Evolutionary conservation across 129 eudicot genomes (phyloP).

Genomic region (Helianthus tuberosus): DNA sequence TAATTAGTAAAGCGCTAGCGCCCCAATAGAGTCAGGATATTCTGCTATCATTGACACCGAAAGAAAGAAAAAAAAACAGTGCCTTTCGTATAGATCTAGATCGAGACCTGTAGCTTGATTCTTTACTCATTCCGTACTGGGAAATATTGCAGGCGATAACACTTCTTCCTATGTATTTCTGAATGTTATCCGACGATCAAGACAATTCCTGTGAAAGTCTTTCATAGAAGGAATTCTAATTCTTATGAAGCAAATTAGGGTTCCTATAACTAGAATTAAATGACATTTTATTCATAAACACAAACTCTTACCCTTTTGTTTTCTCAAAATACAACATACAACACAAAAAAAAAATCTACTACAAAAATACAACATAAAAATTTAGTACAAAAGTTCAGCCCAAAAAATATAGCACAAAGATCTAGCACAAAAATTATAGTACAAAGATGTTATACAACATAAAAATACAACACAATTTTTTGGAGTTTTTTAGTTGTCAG

Average conservation of each 20-base stretch:
- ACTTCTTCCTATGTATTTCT: constrained; percentile 11
- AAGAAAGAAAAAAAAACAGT: background rate
- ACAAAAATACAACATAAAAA: no score
- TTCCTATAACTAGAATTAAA: no score
- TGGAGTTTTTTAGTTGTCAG: no score
- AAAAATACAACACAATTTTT: no score
- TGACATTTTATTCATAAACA: no score
- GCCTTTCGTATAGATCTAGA: background rate
- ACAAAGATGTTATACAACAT: no score
- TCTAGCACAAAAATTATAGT: no score
- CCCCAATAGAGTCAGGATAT: background rate
- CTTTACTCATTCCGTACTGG: background rate
- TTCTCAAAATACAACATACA: no score
- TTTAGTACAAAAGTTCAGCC: no score
- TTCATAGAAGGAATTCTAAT: constrained; percentile 12
- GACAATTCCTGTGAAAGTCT: constrained; percentile 22
- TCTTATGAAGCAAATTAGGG: background rate
- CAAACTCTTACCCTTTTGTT: no score
- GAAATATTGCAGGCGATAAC: background rate
- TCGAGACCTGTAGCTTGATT: background rate
- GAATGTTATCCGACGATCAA: constrained; percentile 2
- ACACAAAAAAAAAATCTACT: no score
- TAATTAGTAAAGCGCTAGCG: background rate
- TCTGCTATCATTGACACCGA: background rate
- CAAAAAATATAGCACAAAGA: no score